Conservation (phyloP, 768 basidiomycete genomes). For the Phanerochaete carnosa region DNA sequence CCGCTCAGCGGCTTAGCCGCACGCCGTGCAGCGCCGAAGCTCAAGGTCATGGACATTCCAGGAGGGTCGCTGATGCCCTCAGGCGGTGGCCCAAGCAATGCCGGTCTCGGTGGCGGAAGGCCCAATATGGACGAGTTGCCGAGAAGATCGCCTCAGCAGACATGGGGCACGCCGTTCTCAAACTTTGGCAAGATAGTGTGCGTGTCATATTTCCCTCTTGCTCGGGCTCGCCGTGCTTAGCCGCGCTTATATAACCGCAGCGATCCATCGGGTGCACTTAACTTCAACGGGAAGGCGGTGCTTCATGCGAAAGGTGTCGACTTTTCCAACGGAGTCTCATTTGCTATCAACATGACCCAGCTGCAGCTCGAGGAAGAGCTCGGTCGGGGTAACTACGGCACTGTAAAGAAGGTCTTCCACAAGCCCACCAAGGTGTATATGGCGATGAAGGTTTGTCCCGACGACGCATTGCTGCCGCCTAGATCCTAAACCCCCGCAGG, state of each 20-base stretch:
- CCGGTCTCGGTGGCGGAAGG: slow-evolving; percentile 69
- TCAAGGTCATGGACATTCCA: slow-evolving; percentile 36
- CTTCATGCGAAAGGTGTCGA: slow-evolving; percentile 85
- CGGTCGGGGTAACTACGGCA: slow-evolving; percentile 95
- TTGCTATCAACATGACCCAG: slow-evolving; percentile 93
- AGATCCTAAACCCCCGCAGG: slow-evolving; percentile 43
- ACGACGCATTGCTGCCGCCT: neutral
- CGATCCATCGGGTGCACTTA: slow-evolving; percentile 94
- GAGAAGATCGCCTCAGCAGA: slow-evolving; percentile 26
- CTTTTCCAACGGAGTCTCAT: slow-evolving; percentile 88
- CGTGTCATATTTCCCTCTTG: slow-evolving; percentile 28
- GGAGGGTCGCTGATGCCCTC: slow-evolving; percentile 34
- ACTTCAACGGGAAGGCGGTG: slow-evolving; percentile 91
- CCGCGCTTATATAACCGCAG: slow-evolving; percentile 34
- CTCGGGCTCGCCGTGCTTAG: neutral
- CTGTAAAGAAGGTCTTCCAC: slow-evolving; percentile 93
- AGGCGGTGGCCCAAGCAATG: slow-evolving; percentile 55
- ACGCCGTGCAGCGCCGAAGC: slow-evolving; percentile 32
- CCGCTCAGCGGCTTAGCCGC: slow-evolving; percentile 23
- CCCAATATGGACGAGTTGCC: slow-evolving; percentile 44
- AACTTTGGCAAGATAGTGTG: slow-evolving; percentile 95
- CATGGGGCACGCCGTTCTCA: slow-evolving; percentile 76
- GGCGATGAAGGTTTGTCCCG: slow-evolving; percentile 89
- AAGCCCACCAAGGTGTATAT: slow-evolving; percentile 92
- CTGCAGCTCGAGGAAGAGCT: slow-evolving; percentile 90